Base-by-base conservation (phyloP, 1,139 yeast genomes). In the Taphrina confusa region DNA sequence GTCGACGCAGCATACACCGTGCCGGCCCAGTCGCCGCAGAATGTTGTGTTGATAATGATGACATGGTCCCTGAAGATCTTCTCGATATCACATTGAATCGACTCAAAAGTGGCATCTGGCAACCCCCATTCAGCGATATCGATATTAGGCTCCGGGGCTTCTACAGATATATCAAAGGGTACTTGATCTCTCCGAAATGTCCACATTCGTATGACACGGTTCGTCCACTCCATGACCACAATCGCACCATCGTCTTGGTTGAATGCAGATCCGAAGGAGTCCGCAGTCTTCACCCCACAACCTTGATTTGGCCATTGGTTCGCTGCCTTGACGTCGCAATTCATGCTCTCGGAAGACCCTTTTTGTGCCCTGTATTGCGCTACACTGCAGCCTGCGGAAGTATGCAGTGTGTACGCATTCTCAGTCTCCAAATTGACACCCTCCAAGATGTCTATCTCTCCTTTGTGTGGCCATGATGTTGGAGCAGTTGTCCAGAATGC, bases 1-100 rank as follows among this genome's bases (percentile, higher is more conserved):
- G 50, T 42, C 31, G 51, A 40, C 16, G 31, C 25, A 16, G 42
- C 52, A 11, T 39, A 39, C n/a, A 33, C 44, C 20, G 39, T 23
- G 14, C 61, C 61, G 1, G 63, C 63, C 63, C 63, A 61, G 20
- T 61, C 63, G 16, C 63, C 63, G 37, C 63, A 61, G 11, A 61
- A 33, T 3, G 58, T 36, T 8, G 58, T 40, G 45, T 61, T 57
- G 40, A 61, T 49, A 20, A 61, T 31, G 18, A 57, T 28, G 14
- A 45, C 54, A 25, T 61, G 63, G 16, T 47, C 44, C 23, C 25
- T 16, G 44, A 61, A 61, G 11, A 37, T 34, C 25, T 37, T 34
- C 16, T 50, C 50, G 33, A 61, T 56, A 20, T 51, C 40, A 37
- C 63, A 61, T 9, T 50, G 23, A 8, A 51, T 27, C 11, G 44